These are phyloP conservation scores for Phytophthora capsici DNA, from an alignment of 352 stramenopile species.

Conservation along the genomic window DNA sequence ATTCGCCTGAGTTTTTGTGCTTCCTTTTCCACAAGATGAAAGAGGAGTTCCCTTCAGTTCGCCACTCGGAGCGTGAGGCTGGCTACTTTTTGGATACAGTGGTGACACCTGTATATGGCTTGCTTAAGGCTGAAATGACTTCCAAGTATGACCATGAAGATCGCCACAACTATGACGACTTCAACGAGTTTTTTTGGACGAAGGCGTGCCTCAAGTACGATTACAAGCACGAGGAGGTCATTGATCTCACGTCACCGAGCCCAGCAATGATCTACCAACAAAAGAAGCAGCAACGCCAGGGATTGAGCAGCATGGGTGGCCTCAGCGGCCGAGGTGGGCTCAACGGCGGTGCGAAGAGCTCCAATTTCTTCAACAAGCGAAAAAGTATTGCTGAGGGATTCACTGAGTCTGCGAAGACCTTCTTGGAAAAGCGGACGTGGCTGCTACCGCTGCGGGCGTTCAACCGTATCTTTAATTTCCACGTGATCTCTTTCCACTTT, in stretches of 20 bases:
- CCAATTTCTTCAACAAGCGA: conserved; percentile 48
- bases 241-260: conserved; percentile 77
- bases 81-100: conserved; percentile 98
- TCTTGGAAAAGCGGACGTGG: conserved; percentile 98
- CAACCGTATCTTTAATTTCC: conserved; percentile 97
- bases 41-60: conserved; percentile 79
- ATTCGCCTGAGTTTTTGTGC: conserved; percentile 98
- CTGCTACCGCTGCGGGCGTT: conserved; percentile 95
- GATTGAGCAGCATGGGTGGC: conserved; percentile 36
- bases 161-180: conserved; percentile 99
- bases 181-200: conserved; percentile 99
- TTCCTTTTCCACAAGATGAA: conserved; percentile 98
- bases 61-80: conserved; percentile 83
- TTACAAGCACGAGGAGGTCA: conserved; percentile 90
- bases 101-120: conserved; percentile 95
- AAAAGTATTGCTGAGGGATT: conserved; percentile 93
- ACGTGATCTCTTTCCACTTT: conserved; percentile 97
- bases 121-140: conserved; percentile 88
- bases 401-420: conserved; percentile 94
- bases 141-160: conserved; percentile 93
- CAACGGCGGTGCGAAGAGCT: conserved; percentile 27
- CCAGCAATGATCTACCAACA: conserved; percentile 59
- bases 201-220: conserved; percentile 94
- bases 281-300: conserved; percentile 55
- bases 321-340: conserved; percentile 36